Percentiles rank a stretch among this genome's conserved stretches.
These are phyloP conservation scores for Phanerochaete sordida DNA, from an alignment of 768 basidiomycete species.

Conservation along the genomic window DNA sequence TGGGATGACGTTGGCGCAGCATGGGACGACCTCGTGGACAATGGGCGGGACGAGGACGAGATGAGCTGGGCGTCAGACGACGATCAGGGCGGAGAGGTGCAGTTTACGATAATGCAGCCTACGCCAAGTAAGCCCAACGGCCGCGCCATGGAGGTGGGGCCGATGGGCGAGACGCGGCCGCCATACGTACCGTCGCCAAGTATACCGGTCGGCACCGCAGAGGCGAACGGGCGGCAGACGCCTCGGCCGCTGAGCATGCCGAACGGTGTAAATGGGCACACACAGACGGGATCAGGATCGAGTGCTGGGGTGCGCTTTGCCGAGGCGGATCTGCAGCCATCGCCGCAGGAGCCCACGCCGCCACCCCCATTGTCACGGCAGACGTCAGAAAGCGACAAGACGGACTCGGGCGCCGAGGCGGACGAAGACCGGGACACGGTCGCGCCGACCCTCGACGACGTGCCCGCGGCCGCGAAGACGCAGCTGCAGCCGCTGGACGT, in stretches of 20 bases:
- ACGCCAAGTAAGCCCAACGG: not conserved
- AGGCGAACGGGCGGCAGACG: slow-evolving; percentile 2
- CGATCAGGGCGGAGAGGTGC: slow-evolving; percentile 30
- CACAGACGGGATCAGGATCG: slow-evolving; percentile 1
- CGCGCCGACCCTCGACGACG: slow-evolving; percentile 12
- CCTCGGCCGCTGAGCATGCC: slow-evolving; percentile 2
- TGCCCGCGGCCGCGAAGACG: slow-evolving; percentile 13
- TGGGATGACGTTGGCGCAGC: slow-evolving; percentile 54
- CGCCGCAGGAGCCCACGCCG: not conserved
- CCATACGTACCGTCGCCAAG: slow-evolving; percentile 21
- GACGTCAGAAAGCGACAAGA: slow-evolving; percentile 11
- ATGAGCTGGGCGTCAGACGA: slow-evolving; percentile 51
- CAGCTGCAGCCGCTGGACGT: slow-evolving; percentile 26
- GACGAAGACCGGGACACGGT: slow-evolving; percentile 19
- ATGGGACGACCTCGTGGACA: slow-evolving; percentile 43
- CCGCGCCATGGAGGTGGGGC: slow-evolving; percentile 36
- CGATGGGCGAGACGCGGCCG: slow-evolving; percentile 38
- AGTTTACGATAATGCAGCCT: slow-evolving; percentile 6
- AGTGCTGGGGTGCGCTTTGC: slow-evolving; percentile 20
- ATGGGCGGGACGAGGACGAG: slow-evolving; percentile 34
- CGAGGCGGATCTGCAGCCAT: not conserved
- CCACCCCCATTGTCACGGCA: not conserved
- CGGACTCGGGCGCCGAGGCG: slow-evolving; percentile 15
- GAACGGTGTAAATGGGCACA: slow-evolving; percentile 2
- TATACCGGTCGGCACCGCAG: not conserved